A percentile compares a stretch with the other conserved stretches of the same genome.
These are phyloP conservation scores for Pisolithus thermaeus DNA, from an alignment of 1,284 basidiomycete species.

Conservation along the genomic window DNA sequence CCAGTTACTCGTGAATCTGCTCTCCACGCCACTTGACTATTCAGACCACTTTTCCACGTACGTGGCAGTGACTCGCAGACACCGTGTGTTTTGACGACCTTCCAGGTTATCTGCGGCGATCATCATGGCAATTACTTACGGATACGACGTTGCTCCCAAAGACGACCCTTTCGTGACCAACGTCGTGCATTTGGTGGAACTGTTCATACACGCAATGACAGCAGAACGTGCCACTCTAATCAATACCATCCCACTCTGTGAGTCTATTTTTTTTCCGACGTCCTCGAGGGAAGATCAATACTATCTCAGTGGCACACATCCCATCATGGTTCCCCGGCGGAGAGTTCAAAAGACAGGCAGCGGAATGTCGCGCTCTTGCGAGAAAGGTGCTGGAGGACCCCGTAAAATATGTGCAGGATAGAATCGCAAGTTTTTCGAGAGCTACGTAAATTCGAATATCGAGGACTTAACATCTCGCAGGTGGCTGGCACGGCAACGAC, in stretches of 20 bases:
- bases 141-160: constrained; percentile 14
- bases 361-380: constrained; percentile 19
- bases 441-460: background rate
- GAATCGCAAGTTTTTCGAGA: constrained; percentile 20
- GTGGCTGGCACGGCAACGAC: background rate
- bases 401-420: constrained; percentile 28
- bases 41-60: constrained; percentile 21
- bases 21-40: constrained; percentile 21
- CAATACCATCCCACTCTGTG: constrained; percentile 18
- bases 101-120: constrained; percentile 17
- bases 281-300: background rate
- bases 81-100: background rate
- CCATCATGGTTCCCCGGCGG: constrained; percentile 33
- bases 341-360: constrained; percentile 19
- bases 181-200: constrained; percentile 2
- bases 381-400: constrained; percentile 24
- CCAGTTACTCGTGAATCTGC: constrained; percentile 16
- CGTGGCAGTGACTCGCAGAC: background rate
- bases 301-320: constrained; percentile 17
- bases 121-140: constrained; percentile 20
- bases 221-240: constrained; percentile 19
- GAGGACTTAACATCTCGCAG: background rate
- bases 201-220: constrained; percentile 8
- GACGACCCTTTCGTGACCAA: constrained; percentile 14
- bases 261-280: constrained; percentile 14